Base-by-base conservation (phyloP, 371 early-diverging fungal species). In the Blyttiomyces sp. region DNA sequence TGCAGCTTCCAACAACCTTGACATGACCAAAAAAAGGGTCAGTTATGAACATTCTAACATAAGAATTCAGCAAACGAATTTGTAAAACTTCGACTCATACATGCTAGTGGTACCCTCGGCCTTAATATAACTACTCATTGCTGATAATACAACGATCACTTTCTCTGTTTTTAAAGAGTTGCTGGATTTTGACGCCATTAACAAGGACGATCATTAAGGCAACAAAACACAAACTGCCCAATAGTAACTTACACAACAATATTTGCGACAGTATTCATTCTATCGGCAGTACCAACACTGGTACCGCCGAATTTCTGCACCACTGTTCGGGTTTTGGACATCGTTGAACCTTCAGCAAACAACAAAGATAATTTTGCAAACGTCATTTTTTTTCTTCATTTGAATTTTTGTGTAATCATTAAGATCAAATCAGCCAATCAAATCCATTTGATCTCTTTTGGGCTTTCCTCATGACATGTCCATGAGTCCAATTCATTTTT, bases 1-100 rank as follows among this genome's bases (percentile, higher is more conserved):
- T 3, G 86, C 84, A 19, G 91, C 91, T 64, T 82, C 80, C 11
- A 91, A 74, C 7, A 91, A 71, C 65, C 75, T 79, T 34, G 11
- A 28, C 60, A 16, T 26, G 3, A 24, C 51, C 11, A 17, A 35
- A 32, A 2, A 17, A 19, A 23, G 43, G 26, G 42, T 6, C 28
- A 49, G 7, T 21, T 17, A 17, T 31, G 31, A 17, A 35, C 28
- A 24, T 39, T 27, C 6, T 63, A 19, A 0, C 42, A 26, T 21
- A 2, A 28, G n/a, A 55, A 28, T 49, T 31, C n/a, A 11, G 9
- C n/a, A 65, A 26, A 23, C 35, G 3, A 17, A 21, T 48, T 17
- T 30, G 16, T 21, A 45, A n/a, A n/a, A n/a, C n/a, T n/a, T n/a
- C n/a, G n/a, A n/a, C n/a, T n/a, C 54, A 16, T 45, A 77, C 76